Conservation (phyloP, 2,329 filamentous ascomycete species). For the Ceratocystis lukuohia region DNA sequence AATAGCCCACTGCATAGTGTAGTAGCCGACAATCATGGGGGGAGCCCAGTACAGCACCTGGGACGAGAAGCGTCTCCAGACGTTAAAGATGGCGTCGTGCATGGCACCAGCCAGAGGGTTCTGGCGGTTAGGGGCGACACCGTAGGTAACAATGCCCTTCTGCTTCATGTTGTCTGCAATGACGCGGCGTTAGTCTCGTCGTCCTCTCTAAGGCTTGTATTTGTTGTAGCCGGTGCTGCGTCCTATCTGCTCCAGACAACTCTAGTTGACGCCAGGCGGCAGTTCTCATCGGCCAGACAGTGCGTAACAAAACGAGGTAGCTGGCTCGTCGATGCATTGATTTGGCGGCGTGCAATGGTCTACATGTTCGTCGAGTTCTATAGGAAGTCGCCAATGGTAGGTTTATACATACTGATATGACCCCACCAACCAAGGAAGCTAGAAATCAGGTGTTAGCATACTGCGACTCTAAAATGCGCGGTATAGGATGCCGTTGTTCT, state of each 20-base stretch:
- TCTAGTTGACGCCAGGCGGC: background rate
- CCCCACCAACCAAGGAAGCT: conserved; percentile 20
- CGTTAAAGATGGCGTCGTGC: conserved; percentile 87
- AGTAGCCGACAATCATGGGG: conserved; percentile 65
- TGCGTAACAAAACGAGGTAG: background rate
- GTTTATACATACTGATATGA: conserved; percentile 17
- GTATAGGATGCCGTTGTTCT: too few species aligned
- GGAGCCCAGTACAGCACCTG: conserved; percentile 86
- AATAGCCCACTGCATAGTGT: conserved; percentile 77
- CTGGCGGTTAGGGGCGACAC: conserved; percentile 76
- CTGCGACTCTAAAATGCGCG: background rate
- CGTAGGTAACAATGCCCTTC: conserved; percentile 56
- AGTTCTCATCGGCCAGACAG: background rate
- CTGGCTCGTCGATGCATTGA: background rate
- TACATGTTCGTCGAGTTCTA: background rate
- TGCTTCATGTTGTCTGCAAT: conserved; percentile 32
- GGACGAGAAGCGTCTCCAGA: conserved; percentile 67
- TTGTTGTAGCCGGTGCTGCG: background rate
- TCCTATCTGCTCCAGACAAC: background rate
- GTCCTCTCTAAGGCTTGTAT: background rate
- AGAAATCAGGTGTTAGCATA: conserved; percentile 1
- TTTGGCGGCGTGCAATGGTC: background rate
- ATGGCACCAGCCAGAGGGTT: conserved; percentile 66
- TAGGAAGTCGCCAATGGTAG: background rate
- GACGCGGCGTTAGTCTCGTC: background rate